Evolutionary conservation across 176 grass and related monocot genomes (phyloP), one percentile per base, ranked within the genome.

Genomic region (Eleusine coracana): DNA sequence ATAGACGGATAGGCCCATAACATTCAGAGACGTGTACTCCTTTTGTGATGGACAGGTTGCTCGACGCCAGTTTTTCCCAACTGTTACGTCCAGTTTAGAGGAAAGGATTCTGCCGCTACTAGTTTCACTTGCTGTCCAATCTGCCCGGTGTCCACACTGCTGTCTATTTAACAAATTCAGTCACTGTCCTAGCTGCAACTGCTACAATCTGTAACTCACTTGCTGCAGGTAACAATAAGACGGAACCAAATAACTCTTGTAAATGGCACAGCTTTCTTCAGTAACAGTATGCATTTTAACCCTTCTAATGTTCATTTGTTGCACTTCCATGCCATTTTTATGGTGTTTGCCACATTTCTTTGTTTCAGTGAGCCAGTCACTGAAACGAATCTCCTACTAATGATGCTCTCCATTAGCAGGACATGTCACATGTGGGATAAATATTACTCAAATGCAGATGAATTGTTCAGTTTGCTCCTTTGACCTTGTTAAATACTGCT

Each of bases 61-160:
- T 88, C 37, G 37, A n/a, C 60, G 14, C 55, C 60, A 51, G 55
- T 82, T 80, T 92, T 97, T 94, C 90, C 86, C 70, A 94, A 83
- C 92, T 72, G 87, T 77, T 74, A 80, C 74, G 80, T 41, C 86
- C 88, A 75, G 90, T 80, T 65, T 86, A 50, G 55, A 67, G 80
- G 91, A 87, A 92, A 87, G 76, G 71, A 68, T 82, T 6, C 85
- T 44, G 84, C 28, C 49, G 68, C 73, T 50, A 52, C 87, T 75
- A 34, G 64, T 64, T 66, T 75, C 74, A 25, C 79, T 75, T 58
- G 21, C 67, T 69, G 64, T 58, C 67, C 73, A 73, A 27, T 29
- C 60, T 68, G 80, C 25, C 12, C 51, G 42, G 65, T 68, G 20
- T 5, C 61, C 84, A 74, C 45, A 18, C 76, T 15, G 65, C 14